These are phyloP conservation scores for Blastobotrys chiropterorum DNA, from an alignment of 805 yeast species.

Conservation along the genomic window DNA sequence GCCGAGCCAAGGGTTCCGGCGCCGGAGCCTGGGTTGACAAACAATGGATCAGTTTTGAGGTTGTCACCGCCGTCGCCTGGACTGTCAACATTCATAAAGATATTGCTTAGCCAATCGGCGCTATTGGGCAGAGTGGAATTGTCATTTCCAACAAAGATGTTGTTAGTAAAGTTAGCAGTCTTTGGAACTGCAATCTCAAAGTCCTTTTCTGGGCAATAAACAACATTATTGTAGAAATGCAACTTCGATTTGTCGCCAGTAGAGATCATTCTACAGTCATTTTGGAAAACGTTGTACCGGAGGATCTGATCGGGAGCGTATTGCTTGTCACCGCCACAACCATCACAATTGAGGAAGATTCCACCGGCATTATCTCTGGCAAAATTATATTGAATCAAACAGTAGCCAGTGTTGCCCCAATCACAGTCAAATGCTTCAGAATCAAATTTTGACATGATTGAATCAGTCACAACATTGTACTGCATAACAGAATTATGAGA, in stretches of 20 bases:
- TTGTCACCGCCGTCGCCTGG: neutral
- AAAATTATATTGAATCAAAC: slow-evolving; percentile 4
- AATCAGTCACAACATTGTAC: slow-evolving; percentile 3
- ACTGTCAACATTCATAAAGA: neutral
- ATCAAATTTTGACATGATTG: neutral
- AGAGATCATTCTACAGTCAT: slow-evolving; percentile 5
- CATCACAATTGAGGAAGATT: slow-evolving; percentile 5
- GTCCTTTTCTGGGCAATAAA: slow-evolving; percentile 4
- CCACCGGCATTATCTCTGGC: slow-evolving; percentile 4
- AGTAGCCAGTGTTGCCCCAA: slow-evolving; percentile 7
- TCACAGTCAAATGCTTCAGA: slow-evolving; percentile 8
- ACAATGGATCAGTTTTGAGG: neutral
- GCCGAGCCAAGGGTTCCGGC: neutral
- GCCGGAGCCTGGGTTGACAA: neutral
- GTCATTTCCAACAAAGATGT: slow-evolving; percentile 2
- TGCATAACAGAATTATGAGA: slow-evolving; percentile 2
- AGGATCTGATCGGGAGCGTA: neutral
- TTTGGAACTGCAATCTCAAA: slow-evolving; percentile 1
- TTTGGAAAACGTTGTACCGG: slow-evolving; percentile 5
- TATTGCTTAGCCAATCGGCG: neutral
- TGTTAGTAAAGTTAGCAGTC: slow-evolving; percentile 1
- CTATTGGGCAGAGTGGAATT: slow-evolving; percentile 1
- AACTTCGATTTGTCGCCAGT: slow-evolving; percentile 1
- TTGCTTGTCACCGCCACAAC: neutral
- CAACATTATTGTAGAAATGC: slow-evolving; percentile 6